Evolutionary conservation across 768 basidiomycete species (phyloP), one percentile per base, ranked within the genome.

Genomic region (Candolleomyces eurysporus): DNA sequence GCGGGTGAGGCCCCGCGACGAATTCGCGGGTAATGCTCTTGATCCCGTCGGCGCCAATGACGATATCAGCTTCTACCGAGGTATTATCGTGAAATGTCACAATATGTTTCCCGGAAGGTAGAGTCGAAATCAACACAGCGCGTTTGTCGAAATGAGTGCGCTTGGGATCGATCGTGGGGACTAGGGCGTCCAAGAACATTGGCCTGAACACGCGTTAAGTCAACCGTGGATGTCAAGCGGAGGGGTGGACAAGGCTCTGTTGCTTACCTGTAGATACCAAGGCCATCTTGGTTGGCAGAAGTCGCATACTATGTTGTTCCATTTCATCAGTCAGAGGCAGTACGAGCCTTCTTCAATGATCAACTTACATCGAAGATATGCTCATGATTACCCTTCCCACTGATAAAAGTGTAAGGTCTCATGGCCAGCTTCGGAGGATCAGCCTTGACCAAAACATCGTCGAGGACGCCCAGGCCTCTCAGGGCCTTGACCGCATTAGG

Each of bases 21-120:
- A 71, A 73, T 45, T 63, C 63, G 43, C 84, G 79, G 17, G 77
- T 69, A 4, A 69, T 64, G 63, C 84, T 86, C 71, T 82, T 86
- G 54, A 81, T 74, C 8, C 84, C 84, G 61, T 85, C 83, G 4
- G 81, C 79, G 64, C 81, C 83, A 43, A 86, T 72, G 5, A 85
- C 74, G 5, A 85, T 66, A 59, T 84, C 81, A 4, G 81, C 71
- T 62, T 78, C 76, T 59, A 79, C 71, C 0, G 70, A 74, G 13
- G 78, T 80, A 7, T 81, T 81, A 62, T 86, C 84, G 7, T 76
- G 65, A 61, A 86, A 87, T 26, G 76, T 72, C 5, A 86, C 67
- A 8, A 73, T 63, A 7, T 76, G 68, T 4, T 66, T 68, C 5
- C 69, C 72, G 9, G 72, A 69, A 8, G 66, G 57, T 13, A 69